Conservation (phyloP, 2,329 filamentous ascomycete genomes). For the Diplodia mutila region DNA sequence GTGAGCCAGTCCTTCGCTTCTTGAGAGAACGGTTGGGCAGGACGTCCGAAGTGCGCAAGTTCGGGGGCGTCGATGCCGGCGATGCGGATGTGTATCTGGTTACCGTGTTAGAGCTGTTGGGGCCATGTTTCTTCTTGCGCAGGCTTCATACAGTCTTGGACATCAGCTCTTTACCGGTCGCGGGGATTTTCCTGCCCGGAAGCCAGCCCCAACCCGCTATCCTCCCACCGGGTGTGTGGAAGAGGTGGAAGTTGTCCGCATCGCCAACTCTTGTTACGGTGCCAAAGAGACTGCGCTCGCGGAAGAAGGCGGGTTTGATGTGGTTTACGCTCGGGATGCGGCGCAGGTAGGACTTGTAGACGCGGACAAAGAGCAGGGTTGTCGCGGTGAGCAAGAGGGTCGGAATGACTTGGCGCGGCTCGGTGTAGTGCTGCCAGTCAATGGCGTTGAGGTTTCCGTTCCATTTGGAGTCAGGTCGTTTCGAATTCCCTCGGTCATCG, state of each 20-base stretch:
- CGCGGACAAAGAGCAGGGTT: slow-evolving; percentile 57
- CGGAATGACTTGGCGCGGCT: slow-evolving; percentile 59
- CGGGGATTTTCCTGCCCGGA: slow-evolving; percentile 70
- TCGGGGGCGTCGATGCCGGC: slow-evolving; percentile 95
- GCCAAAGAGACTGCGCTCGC: slow-evolving; percentile 77
- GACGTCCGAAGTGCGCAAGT: slow-evolving; percentile 85
- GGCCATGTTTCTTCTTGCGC: background rate
- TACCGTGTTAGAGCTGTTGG: background rate
- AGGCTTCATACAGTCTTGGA: slow-evolving; percentile 70
- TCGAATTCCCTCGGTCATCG: slow-evolving; percentile 36
- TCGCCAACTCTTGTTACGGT: slow-evolving; percentile 92
- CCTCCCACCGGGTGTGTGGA: slow-evolving; percentile 90
- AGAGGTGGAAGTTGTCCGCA: slow-evolving; percentile 93
- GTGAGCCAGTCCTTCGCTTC: slow-evolving; percentile 85
- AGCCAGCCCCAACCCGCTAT: slow-evolving; percentile 92
- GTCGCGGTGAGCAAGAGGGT: slow-evolving; percentile 60
- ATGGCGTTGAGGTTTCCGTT: slow-evolving; percentile 41
- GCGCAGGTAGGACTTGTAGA: slow-evolving; percentile 75
- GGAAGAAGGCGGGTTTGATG: slow-evolving; percentile 75
- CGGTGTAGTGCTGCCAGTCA: slow-evolving; percentile 58
- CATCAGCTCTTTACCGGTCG: slow-evolving; percentile 68
- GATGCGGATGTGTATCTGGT: slow-evolving; percentile 81
- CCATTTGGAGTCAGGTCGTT: slow-evolving; percentile 48
- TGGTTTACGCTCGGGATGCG: slow-evolving; percentile 78
- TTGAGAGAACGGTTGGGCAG: slow-evolving; percentile 79